phyloP scores from a whole-genome alignment of 1,284 basidiomycete species.

The Phaffia rhodozyma region DNA sequence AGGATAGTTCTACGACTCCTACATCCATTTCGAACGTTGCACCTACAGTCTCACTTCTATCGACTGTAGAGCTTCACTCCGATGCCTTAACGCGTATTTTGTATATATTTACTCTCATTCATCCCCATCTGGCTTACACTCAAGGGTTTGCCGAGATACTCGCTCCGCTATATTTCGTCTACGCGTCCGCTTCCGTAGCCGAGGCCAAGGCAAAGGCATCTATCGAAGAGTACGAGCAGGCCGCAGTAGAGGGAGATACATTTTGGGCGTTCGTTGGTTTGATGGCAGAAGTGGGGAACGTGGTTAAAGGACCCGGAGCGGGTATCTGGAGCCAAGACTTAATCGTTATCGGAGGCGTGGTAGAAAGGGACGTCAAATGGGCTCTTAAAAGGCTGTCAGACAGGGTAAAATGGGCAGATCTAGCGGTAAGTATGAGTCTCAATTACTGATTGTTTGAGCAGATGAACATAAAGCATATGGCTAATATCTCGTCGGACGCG shows the following conservation, averaged over 20 bases:
- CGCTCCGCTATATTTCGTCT: conserved; percentile 32
- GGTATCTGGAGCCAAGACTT: conserved; percentile 8
- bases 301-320: conserved; percentile 19
- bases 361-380: conserved; percentile 10
- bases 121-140: conserved; percentile 30
- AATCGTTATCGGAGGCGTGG: background rate
- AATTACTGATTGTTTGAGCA: background rate
- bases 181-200: conserved; percentile 12
- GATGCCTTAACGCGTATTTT: conserved; percentile 34
- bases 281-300: conserved; percentile 26
- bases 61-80: conserved; percentile 23
- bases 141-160: conserved; percentile 31
- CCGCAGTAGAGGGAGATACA: conserved; percentile 30
- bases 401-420: conserved; percentile 30
- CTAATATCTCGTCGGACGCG: background rate
- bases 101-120: conserved; percentile 29
- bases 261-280: conserved; percentile 31
- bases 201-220: background rate
- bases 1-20: conserved; percentile 25
- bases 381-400: conserved; percentile 24
- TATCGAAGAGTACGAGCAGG: background rate
- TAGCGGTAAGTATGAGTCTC: conserved; percentile 16
- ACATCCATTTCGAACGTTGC: conserved; percentile 19
- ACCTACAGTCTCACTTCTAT: conserved; percentile 10
- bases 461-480: background rate